Evolutionary conservation across 352 stramenopile species (phyloP).

Genomic region (Phytophthora brassicae): DNA sequence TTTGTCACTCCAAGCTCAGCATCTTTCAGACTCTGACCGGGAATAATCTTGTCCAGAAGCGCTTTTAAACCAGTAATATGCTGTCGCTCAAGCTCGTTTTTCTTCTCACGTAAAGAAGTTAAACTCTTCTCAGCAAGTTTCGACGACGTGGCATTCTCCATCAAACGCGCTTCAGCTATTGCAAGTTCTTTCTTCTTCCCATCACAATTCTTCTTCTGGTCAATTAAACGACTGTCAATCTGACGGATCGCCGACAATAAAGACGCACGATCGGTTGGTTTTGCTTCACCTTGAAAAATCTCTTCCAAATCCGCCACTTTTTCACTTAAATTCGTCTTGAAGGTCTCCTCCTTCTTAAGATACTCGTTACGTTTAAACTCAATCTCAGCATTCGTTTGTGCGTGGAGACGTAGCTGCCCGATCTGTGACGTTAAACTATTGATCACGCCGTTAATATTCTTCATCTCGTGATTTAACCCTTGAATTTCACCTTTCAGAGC

Average conservation of each 20-base stretch:
- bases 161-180: conserved; percentile 41
- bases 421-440: conserved; percentile 53
- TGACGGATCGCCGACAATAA: conserved; percentile 24
- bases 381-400: conserved; percentile 49
- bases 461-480: conserved; percentile 42
- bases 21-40: conserved; percentile 44
- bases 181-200: conserved; percentile 33
- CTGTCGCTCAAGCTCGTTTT: conserved; percentile 54
- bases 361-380: conserved; percentile 52
- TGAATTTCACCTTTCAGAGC: conserved; percentile 51
- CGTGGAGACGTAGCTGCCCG: conserved; percentile 49
- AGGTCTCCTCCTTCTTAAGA: conserved; percentile 45
- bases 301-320: conserved; percentile 50
- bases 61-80: conserved; percentile 53
- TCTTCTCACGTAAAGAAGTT: conserved; percentile 37
- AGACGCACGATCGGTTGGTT: conserved; percentile 33
- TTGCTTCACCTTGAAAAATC: conserved; percentile 26
- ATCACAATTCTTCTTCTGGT: conserved; percentile 25
- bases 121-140: conserved; percentile 57
- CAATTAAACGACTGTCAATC: conserved; percentile 30
- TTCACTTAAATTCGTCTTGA: conserved; percentile 43
- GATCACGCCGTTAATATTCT: conserved; percentile 46
- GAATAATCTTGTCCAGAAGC: conserved; percentile 50
- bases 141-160: conserved; percentile 51
- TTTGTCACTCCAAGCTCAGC: conserved; percentile 52